phyloP scores from a whole-genome alignment of 2,329 filamentous ascomycete genomes.

The Aspergillus vadensis region DNA sequence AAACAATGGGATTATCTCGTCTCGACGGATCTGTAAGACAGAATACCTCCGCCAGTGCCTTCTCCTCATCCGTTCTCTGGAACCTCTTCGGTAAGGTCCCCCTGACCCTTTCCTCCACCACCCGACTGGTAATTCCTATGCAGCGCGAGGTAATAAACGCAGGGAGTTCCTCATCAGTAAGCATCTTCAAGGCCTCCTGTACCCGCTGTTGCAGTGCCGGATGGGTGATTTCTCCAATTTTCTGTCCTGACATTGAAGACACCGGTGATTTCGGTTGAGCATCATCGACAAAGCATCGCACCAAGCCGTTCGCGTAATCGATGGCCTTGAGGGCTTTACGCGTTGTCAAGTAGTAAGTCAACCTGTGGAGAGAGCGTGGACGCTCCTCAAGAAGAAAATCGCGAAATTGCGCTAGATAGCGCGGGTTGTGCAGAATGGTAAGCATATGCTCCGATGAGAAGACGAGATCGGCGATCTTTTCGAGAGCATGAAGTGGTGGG shows the following conservation, averaged over 20 bases:
- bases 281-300: slow-evolving; percentile 54
- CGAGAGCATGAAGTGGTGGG: slow-evolving; percentile 54
- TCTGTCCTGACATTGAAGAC: slow-evolving; percentile 53
- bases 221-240: slow-evolving; percentile 59
- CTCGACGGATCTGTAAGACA: slow-evolving; percentile 74
- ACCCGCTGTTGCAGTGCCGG: slow-evolving; percentile 63
- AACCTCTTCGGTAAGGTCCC: slow-evolving; percentile 66
- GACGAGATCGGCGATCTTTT: slow-evolving; percentile 65
- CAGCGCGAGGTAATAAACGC: slow-evolving; percentile 71
- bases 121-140: slow-evolving; percentile 68
- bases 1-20: slow-evolving; percentile 74
- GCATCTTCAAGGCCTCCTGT: slow-evolving; percentile 62
- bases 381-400: slow-evolving; percentile 64
- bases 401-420: slow-evolving; percentile 66
- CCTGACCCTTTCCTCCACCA: slow-evolving; percentile 67
- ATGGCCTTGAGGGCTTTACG: slow-evolving; percentile 72
- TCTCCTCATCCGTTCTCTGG: slow-evolving; percentile 61
- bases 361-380: slow-evolving; percentile 63
- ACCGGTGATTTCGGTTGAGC: slow-evolving; percentile 54
- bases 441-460: slow-evolving; percentile 67
- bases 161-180: slow-evolving; percentile 69
- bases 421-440: slow-evolving; percentile 65
- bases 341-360: slow-evolving; percentile 72
- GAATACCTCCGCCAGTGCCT: slow-evolving; percentile 75
- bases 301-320: slow-evolving; percentile 69